phyloP scores from a whole-genome alignment of 305 asterid genomes.

The Fraxinus dipetala region DNA sequence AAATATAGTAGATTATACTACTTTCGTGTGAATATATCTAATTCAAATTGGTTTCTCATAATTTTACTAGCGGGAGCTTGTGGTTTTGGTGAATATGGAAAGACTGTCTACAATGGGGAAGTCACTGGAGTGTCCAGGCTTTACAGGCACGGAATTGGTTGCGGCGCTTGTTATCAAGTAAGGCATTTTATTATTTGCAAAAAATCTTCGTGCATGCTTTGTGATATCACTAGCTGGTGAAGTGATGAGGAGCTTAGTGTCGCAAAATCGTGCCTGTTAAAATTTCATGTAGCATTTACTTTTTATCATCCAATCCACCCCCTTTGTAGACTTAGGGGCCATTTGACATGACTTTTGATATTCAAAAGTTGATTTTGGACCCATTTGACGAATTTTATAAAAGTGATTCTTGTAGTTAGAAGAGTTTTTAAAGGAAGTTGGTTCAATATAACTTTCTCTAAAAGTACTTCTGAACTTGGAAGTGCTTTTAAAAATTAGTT shows the following conservation, averaged over 20 bases:
- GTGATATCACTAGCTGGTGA: background rate
- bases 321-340: background rate
- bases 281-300: background rate
- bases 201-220: background rate
- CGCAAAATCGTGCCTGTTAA: background rate
- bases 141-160: constrained; percentile 62
- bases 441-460: too few relatives aligned
- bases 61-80: constrained; percentile 66
- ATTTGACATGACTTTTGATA: too few relatives aligned
- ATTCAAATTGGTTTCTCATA: background rate
- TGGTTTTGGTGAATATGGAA: constrained; percentile 83
- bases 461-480: too few relatives aligned
- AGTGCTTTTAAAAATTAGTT: too few relatives aligned
- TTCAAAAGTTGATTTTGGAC: too few relatives aligned
- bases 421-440: too few relatives aligned
- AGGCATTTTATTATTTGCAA: background rate
- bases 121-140: constrained; percentile 74
- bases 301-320: background rate
- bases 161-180: constrained; percentile 92
- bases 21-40: background rate
- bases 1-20: background rate
- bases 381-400: too few relatives aligned
- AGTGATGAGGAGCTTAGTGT: background rate
- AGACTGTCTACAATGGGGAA: constrained; percentile 51
- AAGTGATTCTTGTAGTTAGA: too few relatives aligned